A percentile compares a stretch with the other conserved stretches of the same genome.
These are phyloP conservation scores for Discostella stelligeroides DNA, from an alignment of 108 stramenopile genomes.

Conservation along the genomic window DNA sequence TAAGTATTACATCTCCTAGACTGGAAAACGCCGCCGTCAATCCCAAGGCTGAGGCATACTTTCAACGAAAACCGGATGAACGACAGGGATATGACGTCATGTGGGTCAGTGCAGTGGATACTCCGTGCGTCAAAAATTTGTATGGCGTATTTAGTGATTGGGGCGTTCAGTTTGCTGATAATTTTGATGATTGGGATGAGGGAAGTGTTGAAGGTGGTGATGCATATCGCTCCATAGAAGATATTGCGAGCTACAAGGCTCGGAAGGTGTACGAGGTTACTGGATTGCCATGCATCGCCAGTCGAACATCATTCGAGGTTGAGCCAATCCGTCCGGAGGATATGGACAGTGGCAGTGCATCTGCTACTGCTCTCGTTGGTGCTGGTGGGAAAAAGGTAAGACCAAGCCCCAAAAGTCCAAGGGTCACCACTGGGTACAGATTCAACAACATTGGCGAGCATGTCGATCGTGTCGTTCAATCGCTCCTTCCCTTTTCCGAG, in stretches of 20 bases:
- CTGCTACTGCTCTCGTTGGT: conserved; percentile 5
- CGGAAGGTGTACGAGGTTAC: conserved; percentile 76
- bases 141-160: conserved; percentile 76
- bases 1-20: conserved; percentile 49
- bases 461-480: conserved; percentile 76
- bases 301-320: conserved; percentile 81
- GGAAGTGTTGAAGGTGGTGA: conserved; percentile 54
- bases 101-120: conserved; percentile 83
- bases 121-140: conserved; percentile 68
- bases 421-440: conserved; percentile 71
- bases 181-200: conserved; percentile 86
- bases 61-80: conserved; percentile 62
- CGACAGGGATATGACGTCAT: conserved; percentile 77
- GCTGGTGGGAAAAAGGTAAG: conserved; percentile 38
- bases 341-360: conserved; percentile 19
- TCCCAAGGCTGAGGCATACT: conserved; percentile 69
- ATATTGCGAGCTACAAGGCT: conserved; percentile 85
- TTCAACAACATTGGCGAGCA: conserved; percentile 84
- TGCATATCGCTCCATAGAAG: conserved; percentile 69
- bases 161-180: conserved; percentile 84
- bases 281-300: conserved; percentile 77
- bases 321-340: conserved; percentile 69
- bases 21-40: conserved; percentile 70
- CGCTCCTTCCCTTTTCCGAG: conserved; percentile 73
- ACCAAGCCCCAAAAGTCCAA: conserved; percentile 47